Evolutionary conservation across 2,329 filamentous ascomycete species (phyloP).

Genomic region (Fusarium agapanthi): DNA sequence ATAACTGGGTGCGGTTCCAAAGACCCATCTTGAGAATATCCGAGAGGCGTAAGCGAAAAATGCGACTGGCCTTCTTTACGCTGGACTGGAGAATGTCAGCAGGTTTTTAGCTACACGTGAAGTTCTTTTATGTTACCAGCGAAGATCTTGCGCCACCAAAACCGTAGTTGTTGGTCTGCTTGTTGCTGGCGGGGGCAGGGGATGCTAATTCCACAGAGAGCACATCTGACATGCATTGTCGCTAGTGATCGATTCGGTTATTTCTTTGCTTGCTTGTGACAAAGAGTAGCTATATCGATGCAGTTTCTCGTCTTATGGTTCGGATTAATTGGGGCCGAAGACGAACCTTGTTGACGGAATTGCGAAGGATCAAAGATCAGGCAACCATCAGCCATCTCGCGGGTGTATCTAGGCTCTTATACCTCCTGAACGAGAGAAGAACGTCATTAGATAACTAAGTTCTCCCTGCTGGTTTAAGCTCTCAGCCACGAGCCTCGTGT

Average conservation of each 20-base stretch:
- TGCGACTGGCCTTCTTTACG: neutral
- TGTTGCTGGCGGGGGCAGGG: neutral
- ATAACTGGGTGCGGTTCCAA: neutral
- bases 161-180: too few relatives aligned
- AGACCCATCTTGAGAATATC: neutral
- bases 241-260: neutral
- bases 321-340: neutral
- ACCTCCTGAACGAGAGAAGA: neutral
- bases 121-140: neutral
- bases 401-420: neutral
- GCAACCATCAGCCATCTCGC: neutral
- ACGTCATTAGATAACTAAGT: too few relatives aligned
- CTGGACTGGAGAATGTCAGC: neutral
- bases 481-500: too few relatives aligned
- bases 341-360: neutral
- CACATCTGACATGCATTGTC: neutral
- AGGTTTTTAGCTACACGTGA: accelerated
- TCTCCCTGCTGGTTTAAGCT: too few relatives aligned
- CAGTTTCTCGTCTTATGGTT: too few relatives aligned
- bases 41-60: neutral
- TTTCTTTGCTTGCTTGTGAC: neutral
- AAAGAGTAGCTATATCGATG: neutral
- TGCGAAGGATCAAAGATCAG: neutral
- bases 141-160: neutral
- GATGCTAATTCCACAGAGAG: neutral